Percentiles rank a stretch among this genome's conserved stretches.
Evolutionary conservation across 108 stramenopile species (phyloP).

Genomic region (Parietichytrium sp.): DNA sequence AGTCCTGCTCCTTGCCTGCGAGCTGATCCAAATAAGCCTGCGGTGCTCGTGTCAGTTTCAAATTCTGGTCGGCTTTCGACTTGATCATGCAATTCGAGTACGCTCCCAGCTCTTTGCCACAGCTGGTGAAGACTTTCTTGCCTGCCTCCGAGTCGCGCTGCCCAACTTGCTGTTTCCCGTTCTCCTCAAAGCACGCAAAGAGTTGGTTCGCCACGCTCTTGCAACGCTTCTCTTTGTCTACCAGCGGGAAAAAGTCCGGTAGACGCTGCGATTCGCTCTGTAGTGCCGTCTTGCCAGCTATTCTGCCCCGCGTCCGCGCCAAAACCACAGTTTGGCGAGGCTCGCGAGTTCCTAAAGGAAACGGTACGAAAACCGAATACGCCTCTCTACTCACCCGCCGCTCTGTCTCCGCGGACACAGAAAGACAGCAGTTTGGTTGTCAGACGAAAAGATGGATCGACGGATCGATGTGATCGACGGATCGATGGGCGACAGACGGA

Average conservation of each 20-base stretch:
- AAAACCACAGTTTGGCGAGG: too few relatives aligned
- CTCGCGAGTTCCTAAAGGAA: too few relatives aligned
- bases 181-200: constrained; percentile 31
- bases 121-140: constrained; percentile 2
- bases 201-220: background rate
- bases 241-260: constrained; percentile 31
- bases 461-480: too few relatives aligned
- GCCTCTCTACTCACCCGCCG: too few relatives aligned
- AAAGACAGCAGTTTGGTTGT: too few relatives aligned
- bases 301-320: background rate
- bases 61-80: background rate
- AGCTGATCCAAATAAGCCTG: constrained; percentile 16
- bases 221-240: background rate
- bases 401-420: too few relatives aligned
- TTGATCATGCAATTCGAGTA: constrained; percentile 29
- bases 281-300: background rate
- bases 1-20: background rate
- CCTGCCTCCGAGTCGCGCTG: constrained; percentile 19
- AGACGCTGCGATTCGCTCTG: background rate
- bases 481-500: too few relatives aligned
- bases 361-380: too few relatives aligned
- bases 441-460: too few relatives aligned
- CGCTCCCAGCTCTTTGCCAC: background rate
- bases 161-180: constrained; percentile 25
- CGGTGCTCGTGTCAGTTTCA: constrained; percentile 30